Conservation (phyloP, 345 rosid species). For the Clausena lansium region DNA sequence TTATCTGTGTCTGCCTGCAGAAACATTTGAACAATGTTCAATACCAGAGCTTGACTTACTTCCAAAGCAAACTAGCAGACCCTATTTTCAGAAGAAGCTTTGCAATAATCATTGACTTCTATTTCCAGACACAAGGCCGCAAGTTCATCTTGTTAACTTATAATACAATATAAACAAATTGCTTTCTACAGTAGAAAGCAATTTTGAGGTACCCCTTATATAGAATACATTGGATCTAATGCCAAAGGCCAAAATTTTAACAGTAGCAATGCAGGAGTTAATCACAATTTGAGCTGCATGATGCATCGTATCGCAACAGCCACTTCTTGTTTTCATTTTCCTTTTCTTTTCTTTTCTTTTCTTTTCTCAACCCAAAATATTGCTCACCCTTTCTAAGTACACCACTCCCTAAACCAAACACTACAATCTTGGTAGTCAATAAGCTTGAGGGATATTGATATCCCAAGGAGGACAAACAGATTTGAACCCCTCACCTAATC, state of each 20-base stretch:
- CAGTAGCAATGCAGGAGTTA: not conserved
- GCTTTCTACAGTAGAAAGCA: not conserved
- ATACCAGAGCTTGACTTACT: not conserved
- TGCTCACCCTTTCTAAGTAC: not conserved
- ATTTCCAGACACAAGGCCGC: not conserved
- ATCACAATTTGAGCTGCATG: not conserved
- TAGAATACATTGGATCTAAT: not conserved
- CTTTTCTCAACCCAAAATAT: not conserved
- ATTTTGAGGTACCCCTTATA: not conserved
- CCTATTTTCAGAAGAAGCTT: not conserved
- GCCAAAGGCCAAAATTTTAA: not conserved
- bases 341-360: not conserved
- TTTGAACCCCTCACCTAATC: not conserved
- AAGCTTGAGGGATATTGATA: not conserved
- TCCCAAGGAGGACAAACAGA: not conserved
- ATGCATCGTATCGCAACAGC: not conserved
- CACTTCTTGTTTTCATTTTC: too few relatives aligned
- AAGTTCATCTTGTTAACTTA: not conserved
- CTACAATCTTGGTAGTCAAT: not conserved
- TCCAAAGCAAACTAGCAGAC: not conserved
- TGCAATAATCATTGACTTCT: not conserved
- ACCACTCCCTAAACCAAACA: not conserved
- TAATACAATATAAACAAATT: not conserved
- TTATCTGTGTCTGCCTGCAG: constrained; percentile 87
- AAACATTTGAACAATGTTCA: constrained; percentile 9